Conservation (phyloP, 805 yeast genomes). For the Barnettozyma sp. region DNA sequence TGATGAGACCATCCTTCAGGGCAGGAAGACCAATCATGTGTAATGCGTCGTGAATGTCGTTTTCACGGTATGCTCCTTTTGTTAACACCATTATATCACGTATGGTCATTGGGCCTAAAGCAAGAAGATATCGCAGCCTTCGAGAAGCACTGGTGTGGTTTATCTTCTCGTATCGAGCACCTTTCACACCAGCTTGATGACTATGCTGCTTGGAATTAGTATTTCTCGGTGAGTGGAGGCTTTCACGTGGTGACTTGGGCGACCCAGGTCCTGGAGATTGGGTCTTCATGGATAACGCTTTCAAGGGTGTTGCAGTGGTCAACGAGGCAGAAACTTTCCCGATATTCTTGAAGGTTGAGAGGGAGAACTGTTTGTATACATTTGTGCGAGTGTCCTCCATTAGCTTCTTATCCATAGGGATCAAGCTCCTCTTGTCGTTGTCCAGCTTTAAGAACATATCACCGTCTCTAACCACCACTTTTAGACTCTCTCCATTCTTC, state of each 20-base stretch:
- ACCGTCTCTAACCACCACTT: constrained; percentile 20
- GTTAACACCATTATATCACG: constrained; percentile 27
- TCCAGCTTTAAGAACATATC: constrained; percentile 14
- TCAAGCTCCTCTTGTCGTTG: constrained; percentile 1
- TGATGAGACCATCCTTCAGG: constrained; percentile 20
- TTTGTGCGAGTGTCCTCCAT: constrained; percentile 1
- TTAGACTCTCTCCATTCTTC: constrained; percentile 15
- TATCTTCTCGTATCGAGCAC: neutral
- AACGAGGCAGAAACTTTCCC: constrained; percentile 9
- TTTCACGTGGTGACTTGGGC: too few relatives aligned
- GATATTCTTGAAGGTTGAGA: constrained; percentile 18
- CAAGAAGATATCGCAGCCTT: constrained; percentile 38
- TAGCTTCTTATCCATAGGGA: constrained; percentile 8
- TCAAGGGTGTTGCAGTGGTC: neutral
- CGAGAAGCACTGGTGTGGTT: constrained; percentile 5
- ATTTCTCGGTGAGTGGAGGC: too few relatives aligned
- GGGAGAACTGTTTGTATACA: constrained; percentile 21
- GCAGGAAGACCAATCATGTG: constrained; percentile 21
- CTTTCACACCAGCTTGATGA: too few relatives aligned
- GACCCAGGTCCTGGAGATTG: too few relatives aligned
- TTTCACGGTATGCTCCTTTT: constrained; percentile 17
- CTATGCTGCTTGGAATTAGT: too few relatives aligned
- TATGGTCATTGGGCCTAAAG: constrained; percentile 40
- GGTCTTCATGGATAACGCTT: neutral
- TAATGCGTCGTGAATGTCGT: constrained; percentile 27